Conservation (phyloP, 2,329 filamentous ascomycete species). For the Xylaria sp. region DNA sequence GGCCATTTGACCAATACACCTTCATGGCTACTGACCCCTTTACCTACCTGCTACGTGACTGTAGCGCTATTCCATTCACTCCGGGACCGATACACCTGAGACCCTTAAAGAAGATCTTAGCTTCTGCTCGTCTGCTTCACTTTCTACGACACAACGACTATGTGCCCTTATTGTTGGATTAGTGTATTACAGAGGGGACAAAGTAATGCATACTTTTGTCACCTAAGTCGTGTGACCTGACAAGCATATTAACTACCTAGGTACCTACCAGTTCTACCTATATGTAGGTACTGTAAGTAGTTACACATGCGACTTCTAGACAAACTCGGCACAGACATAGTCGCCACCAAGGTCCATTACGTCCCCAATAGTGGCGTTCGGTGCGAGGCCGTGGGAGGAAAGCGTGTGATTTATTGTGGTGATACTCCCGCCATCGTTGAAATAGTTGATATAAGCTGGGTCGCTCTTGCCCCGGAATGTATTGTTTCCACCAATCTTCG, state of each 20-base stretch:
- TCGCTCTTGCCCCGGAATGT: constrained; percentile 15
- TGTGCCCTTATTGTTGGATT: background rate
- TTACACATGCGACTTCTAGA: background rate
- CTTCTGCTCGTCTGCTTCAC: background rate
- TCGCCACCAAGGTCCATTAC: constrained; percentile 36
- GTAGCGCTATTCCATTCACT: too few species aligned
- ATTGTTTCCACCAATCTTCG: constrained; percentile 27
- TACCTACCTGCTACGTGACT: too few species aligned
- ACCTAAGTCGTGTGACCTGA: background rate
- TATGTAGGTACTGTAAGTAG: background rate
- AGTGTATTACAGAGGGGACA: too few species aligned
- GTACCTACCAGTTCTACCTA: too few species aligned
- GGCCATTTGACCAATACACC: too few species aligned
- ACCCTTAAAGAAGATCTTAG: background rate
- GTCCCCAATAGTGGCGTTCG: constrained; percentile 27
- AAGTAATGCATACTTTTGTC: too few species aligned
- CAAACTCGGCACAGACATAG: constrained; percentile 35
- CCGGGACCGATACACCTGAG: too few species aligned
- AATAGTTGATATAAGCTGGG: constrained; percentile 21
- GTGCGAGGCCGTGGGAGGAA: constrained; percentile 9
- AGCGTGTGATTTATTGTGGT: constrained; percentile 25
- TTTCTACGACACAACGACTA: background rate
- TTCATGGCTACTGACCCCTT: too few species aligned
- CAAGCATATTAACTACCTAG: background rate
- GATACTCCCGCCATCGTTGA: constrained; percentile 18